Conservation (phyloP, 106 monocot genomes). For the Iris macrosiphon region DNA sequence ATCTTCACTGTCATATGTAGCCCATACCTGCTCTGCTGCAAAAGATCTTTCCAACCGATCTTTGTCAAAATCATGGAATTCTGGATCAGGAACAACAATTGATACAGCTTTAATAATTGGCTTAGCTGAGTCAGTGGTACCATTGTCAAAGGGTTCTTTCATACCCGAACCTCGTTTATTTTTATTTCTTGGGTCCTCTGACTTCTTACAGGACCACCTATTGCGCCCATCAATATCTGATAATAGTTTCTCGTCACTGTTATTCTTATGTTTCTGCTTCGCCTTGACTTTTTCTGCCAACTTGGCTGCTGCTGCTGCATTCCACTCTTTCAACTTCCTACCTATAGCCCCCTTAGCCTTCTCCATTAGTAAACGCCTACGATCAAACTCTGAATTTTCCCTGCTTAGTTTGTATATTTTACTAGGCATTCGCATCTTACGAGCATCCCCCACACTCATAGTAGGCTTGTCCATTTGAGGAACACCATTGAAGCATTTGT, state of each 20-base stretch:
- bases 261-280: conserved; percentile 18
- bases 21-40: conserved; percentile 45
- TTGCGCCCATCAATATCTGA: background rate
- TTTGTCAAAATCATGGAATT: conserved; percentile 60
- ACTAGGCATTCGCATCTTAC: background rate
- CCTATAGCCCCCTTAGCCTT: conserved; percentile 21
- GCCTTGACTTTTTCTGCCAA: conserved; percentile 10
- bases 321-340: conserved; percentile 34
- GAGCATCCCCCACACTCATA: background rate
- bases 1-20: conserved; percentile 56
- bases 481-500: no score
- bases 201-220: background rate
- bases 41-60: conserved; percentile 38
- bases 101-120: conserved; percentile 10
- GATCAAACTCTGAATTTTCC: conserved; percentile 21
- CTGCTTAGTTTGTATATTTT: conserved; percentile 10
- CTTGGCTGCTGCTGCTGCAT: conserved; percentile 10
- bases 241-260: conserved; percentile 4
- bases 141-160: background rate
- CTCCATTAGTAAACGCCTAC: conserved; percentile 25
- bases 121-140: conserved; percentile 1
- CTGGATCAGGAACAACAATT: conserved; percentile 63
- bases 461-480: conserved; percentile 6
- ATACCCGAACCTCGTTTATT: background rate
- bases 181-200: background rate